A percentile compares a stretch with the other conserved stretches of the same genome.
phyloP scores from a whole-genome alignment of 768 basidiomycete genomes.

The Tephrocybe sp. region DNA sequence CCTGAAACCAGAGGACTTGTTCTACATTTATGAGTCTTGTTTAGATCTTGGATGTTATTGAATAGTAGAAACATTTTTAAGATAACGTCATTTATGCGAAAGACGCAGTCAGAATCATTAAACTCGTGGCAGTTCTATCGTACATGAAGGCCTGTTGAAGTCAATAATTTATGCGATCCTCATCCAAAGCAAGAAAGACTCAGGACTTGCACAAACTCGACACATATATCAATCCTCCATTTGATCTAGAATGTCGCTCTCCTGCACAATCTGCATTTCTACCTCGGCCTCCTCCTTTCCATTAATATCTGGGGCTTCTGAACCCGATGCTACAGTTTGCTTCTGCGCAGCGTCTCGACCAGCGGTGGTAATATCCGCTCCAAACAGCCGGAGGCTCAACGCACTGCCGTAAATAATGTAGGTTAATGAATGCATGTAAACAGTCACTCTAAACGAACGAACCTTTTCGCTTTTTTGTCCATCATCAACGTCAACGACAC shows the following conservation, averaged over 20 bases:
- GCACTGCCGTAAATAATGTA: conserved; percentile 49
- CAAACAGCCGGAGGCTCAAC: conserved; percentile 82
- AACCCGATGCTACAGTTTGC: conserved; percentile 2
- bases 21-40: no score
- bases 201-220: no score
- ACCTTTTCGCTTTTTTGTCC: conserved; percentile 97
- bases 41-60: no score
- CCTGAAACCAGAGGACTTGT: no score
- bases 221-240: background rate
- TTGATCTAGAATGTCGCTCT: conserved; percentile 10
- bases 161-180: no score
- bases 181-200: no score
- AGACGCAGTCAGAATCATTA: no score
- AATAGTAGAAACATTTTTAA: no score
- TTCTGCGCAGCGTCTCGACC: conserved; percentile 32
- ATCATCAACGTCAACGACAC: conserved; percentile 89
- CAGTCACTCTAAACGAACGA: conserved; percentile 12
- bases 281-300: conserved; percentile 1
- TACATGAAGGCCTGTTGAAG: no score
- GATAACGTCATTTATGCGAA: no score
- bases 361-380: conserved; percentile 65
- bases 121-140: no score
- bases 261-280: conserved; percentile 12
- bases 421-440: conserved; percentile 1
- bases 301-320: background rate